A percentile compares a stretch with the other conserved stretches of the same genome.
These are phyloP conservation scores for Mortierella sp. DNA, from an alignment of 371 early-diverging fungal species.

Conservation along the genomic window DNA sequence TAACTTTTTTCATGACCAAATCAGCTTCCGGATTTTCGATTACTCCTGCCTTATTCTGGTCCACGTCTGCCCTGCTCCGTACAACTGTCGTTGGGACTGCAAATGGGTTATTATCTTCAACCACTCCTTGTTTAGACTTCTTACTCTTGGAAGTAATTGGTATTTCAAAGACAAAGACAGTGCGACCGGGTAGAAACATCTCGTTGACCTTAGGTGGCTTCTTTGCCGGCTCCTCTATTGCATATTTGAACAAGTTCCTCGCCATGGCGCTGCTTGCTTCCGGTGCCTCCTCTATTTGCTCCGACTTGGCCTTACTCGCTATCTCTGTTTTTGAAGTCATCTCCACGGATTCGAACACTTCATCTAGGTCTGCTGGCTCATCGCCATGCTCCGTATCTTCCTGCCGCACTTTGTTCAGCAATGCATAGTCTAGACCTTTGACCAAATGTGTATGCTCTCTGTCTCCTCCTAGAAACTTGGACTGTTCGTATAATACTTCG, in stretches of 20 bases:
- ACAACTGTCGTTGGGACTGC: conserved; percentile 82
- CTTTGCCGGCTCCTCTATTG: conserved; percentile 57
- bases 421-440: conserved; percentile 89
- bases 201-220: conserved; percentile 68
- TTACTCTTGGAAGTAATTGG: conserved; percentile 50
- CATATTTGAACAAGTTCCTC: conserved; percentile 58
- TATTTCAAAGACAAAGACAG: conserved; percentile 84
- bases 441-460: conserved; percentile 90
- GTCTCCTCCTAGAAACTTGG: conserved; percentile 92
- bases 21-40: conserved; percentile 66
- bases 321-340: conserved; percentile 45
- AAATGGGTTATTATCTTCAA: conserved; percentile 67
- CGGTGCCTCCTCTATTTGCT: conserved; percentile 28
- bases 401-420: conserved; percentile 76
- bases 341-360: conserved; percentile 42
- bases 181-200: conserved; percentile 82
- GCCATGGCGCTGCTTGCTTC: conserved; percentile 48
- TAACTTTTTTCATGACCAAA: conserved; percentile 81
- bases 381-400: conserved; percentile 45
- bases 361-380: conserved; percentile 40
- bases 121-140: conserved; percentile 59
- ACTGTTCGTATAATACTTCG: conserved; percentile 77
- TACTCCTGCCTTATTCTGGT: conserved; percentile 19
- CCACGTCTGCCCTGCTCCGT: conserved; percentile 68
- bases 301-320: conserved; percentile 4